Percentiles rank a stretch among this genome's conserved stretches.
phyloP scores from a whole-genome alignment of 2,329 filamentous ascomycete species.

The Fusarium sacchari region DNA sequence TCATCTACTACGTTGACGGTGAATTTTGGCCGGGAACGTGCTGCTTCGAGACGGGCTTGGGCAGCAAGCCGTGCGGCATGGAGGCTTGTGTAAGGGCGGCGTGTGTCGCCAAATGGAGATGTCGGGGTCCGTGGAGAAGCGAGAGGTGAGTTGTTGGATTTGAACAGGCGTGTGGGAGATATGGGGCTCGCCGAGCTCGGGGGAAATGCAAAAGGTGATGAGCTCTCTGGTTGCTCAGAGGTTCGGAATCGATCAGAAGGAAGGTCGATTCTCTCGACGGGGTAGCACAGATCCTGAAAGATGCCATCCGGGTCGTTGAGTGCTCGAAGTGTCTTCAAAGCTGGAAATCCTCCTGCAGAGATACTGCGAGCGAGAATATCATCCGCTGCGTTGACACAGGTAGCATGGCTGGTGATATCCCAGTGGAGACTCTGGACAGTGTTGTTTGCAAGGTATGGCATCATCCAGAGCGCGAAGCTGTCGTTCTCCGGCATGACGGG shows the following conservation, averaged over 20 bases:
- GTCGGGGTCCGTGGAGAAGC: conserved; percentile 30
- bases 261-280: conserved; percentile 64
- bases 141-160: conserved; percentile 50
- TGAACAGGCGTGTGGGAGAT: conserved; percentile 44
- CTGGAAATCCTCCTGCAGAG: conserved; percentile 68
- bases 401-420: conserved; percentile 67
- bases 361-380: conserved; percentile 73
- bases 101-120: conserved; percentile 21
- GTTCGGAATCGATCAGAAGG: conserved; percentile 59
- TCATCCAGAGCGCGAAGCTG: conserved; percentile 66
- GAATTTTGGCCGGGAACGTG: conserved; percentile 64
- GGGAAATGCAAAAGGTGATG: conserved; percentile 35
- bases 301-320: conserved; percentile 76
- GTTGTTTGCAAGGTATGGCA: conserved; percentile 69
- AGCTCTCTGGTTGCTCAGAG: conserved; percentile 22
- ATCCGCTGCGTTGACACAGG: conserved; percentile 62
- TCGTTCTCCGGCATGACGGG: conserved; percentile 66
- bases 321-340: conserved; percentile 66
- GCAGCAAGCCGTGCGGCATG: conserved; percentile 68
- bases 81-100: conserved; percentile 56
- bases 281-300: conserved; percentile 75
- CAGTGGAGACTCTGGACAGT: conserved; percentile 68
- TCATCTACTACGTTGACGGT: conserved; percentile 67
- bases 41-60: conserved; percentile 71
- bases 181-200: conserved; percentile 36